A percentile compares a stretch with the other conserved stretches of the same genome.
Conservation (phyloP, 345 rosid species). For the Noccaea caerulescens region DNA sequence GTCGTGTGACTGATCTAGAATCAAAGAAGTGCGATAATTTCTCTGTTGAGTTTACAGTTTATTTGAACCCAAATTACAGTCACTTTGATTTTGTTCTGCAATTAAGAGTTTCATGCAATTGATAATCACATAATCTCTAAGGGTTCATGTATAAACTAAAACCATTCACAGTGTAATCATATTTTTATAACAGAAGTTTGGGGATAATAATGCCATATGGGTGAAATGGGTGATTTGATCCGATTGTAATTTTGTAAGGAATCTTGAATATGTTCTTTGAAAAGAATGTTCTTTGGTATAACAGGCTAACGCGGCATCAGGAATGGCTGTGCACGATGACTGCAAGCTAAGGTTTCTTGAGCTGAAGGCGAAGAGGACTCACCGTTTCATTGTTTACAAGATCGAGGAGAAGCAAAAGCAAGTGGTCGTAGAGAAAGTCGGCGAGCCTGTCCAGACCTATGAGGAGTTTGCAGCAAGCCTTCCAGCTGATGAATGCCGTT, state of each 20-base stretch:
- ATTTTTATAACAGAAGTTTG: not conserved
- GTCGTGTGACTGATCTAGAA: not conserved
- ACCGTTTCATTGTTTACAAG: slow-evolving; percentile 71
- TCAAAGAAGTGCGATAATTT: not conserved
- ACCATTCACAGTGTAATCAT: not conserved
- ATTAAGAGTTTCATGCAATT: not conserved
- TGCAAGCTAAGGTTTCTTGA: slow-evolving; percentile 70
- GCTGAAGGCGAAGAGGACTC: slow-evolving; percentile 63
- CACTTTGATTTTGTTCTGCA: not conserved
- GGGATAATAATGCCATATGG: not conserved
- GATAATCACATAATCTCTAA: not conserved
- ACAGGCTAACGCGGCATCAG: slow-evolving; percentile 68
- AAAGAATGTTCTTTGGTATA: not conserved
- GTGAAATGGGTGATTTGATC: not conserved
- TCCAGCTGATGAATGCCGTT: slow-evolving; percentile 70
- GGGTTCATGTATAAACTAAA: not conserved
- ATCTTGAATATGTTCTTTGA: not conserved
- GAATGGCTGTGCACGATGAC: slow-evolving; percentile 73
- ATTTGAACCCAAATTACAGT: no score
- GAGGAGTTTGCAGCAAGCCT: slow-evolving; percentile 58
- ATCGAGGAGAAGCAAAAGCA: slow-evolving; percentile 65
- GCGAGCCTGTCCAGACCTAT: slow-evolving; percentile 51
- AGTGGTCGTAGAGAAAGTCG: slow-evolving; percentile 62
- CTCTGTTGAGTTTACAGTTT: not conserved
- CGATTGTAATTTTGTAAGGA: not conserved